These are phyloP conservation scores for Saccharomycopsis phalli DNA, from an alignment of 1,139 yeast genomes.

Conservation along the genomic window DNA sequence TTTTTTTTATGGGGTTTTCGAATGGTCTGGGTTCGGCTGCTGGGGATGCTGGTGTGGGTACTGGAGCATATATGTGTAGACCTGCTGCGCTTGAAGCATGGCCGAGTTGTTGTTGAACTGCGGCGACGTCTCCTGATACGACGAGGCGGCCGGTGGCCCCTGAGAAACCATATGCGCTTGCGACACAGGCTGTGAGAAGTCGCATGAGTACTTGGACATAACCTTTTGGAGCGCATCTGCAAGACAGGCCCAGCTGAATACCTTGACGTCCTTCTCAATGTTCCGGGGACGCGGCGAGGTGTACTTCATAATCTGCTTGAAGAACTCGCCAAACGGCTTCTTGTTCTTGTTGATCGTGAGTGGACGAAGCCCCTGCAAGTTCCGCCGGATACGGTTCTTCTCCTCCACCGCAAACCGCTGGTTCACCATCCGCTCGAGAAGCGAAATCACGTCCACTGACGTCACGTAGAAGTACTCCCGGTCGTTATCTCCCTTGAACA, in stretches of 20 bases:
- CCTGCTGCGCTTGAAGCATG: neutral
- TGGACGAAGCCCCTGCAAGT: slow-evolving; percentile 59
- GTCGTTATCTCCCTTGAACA: neutral
- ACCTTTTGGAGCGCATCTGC: slow-evolving; percentile 50
- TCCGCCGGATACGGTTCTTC: slow-evolving; percentile 61
- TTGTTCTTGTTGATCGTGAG: slow-evolving; percentile 36
- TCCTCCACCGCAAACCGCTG: slow-evolving; percentile 57
- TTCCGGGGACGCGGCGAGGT: slow-evolving; percentile 62
- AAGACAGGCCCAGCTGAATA: slow-evolving; percentile 51
- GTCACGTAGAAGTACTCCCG: slow-evolving; percentile 43
- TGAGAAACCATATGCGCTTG: neutral
- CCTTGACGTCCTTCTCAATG: slow-evolving; percentile 67
- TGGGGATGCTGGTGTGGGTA: neutral
- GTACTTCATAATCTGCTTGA: slow-evolving; percentile 54
- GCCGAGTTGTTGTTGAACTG: slow-evolving; percentile 1
- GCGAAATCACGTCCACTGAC: slow-evolving; percentile 53
- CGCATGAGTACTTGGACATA: slow-evolving; percentile 43
- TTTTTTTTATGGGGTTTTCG: neutral
- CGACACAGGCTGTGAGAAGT: slow-evolving; percentile 1
- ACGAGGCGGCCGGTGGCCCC: neutral
- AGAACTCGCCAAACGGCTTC: slow-evolving; percentile 39
- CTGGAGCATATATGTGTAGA: slow-evolving; percentile 1
- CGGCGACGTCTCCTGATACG: neutral
- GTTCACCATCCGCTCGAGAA: slow-evolving; percentile 45
- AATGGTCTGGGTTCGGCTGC: neutral